Conservation (phyloP, 2,329 filamentous ascomycete genomes). For the Nigrospora sphaerica region DNA sequence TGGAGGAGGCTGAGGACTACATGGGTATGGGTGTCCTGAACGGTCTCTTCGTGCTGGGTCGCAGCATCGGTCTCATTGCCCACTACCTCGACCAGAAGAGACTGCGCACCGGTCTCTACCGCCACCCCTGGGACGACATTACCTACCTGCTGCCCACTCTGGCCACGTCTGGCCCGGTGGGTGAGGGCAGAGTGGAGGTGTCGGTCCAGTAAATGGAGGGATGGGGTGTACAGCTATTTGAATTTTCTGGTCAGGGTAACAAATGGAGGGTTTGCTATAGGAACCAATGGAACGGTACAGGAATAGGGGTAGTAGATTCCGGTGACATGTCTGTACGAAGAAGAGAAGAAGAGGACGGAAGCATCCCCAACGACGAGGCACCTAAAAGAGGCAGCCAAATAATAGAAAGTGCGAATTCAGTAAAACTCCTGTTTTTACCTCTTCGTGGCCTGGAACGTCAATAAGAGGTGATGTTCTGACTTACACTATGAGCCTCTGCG, state of each 20-base stretch:
- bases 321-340: no score
- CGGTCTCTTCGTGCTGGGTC: slow-evolving; percentile 96
- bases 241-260: slow-evolving; percentile 11
- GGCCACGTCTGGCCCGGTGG: slow-evolving; percentile 60
- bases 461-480: no score
- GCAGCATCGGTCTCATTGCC: slow-evolving; percentile 97
- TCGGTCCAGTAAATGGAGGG: slow-evolving; percentile 48
- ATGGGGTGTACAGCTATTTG: slow-evolving; percentile 12
- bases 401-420: no score
- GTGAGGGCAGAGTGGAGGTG: slow-evolving; percentile 88
- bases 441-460: no score
- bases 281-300: neutral
- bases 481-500: no score
- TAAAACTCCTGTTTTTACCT: no score
- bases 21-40: slow-evolving; percentile 98
- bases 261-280: slow-evolving; percentile 1
- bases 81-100: slow-evolving; percentile 99
- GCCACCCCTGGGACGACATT: slow-evolving; percentile 98
- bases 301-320: neutral
- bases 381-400: no score
- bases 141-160: slow-evolving; percentile 87
- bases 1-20: slow-evolving; percentile 98
- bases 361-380: no score
- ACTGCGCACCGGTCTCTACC: slow-evolving; percentile 95
- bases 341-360: no score